Conservation (phyloP, 192 early-diverging fungal species). For the Radiomyces spectabilis region DNA sequence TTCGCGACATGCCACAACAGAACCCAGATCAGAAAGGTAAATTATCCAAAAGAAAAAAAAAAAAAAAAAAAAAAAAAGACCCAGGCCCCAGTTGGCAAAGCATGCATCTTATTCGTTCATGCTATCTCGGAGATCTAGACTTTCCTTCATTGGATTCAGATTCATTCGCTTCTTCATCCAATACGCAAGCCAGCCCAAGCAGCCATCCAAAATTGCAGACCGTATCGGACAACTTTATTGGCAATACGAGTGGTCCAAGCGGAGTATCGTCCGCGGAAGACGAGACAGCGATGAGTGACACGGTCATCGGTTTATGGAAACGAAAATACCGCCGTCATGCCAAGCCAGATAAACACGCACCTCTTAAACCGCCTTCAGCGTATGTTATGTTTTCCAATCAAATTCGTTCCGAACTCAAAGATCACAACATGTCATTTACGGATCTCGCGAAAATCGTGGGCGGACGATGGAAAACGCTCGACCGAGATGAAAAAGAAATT, state of each 20-base stretch:
- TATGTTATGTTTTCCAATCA: slow-evolving; percentile 43
- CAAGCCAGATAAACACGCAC: slow-evolving; percentile 37
- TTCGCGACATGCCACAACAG: too few species aligned
- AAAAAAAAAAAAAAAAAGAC: too few species aligned
- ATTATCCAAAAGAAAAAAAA: too few species aligned
- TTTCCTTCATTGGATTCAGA: too few species aligned
- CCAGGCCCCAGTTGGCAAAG: too few species aligned
- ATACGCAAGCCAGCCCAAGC: too few species aligned
- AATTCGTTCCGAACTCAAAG: slow-evolving; percentile 30
- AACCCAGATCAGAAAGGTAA: background rate
- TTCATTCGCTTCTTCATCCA: too few species aligned
- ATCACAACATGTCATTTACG: slow-evolving; percentile 29
- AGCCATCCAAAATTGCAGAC: background rate
- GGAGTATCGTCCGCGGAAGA: slow-evolving; percentile 28
- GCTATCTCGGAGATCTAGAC: too few species aligned
- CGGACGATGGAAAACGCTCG: slow-evolving; percentile 36
- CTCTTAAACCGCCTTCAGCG: slow-evolving; percentile 37
- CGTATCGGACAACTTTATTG: background rate
- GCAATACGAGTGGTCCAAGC: background rate
- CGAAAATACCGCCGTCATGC: slow-evolving; percentile 39
- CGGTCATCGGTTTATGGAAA: slow-evolving; percentile 13
- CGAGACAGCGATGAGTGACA: slow-evolving; percentile 13
- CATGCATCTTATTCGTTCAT: too few species aligned
- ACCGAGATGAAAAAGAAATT: slow-evolving; percentile 15
- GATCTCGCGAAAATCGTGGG: slow-evolving; percentile 41